Base-by-base conservation (phyloP, 352 stramenopile species). In the Phytophthora podocarpi region DNA sequence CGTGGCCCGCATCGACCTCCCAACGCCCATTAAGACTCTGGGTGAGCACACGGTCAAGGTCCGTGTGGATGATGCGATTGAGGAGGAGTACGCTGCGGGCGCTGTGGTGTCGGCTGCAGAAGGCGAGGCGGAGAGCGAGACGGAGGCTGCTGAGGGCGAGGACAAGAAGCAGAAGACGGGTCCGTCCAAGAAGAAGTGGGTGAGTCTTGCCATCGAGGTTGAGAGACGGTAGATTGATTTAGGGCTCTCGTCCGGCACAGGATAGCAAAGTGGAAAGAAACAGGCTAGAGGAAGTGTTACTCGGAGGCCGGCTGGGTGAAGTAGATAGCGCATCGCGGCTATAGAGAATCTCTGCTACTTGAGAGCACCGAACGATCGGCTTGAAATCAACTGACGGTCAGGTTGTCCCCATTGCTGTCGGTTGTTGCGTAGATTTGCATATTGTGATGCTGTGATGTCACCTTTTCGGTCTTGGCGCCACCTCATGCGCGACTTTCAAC, bases 21-120 rank as follows among this genome's bases (percentile, higher is more conserved):
- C 83, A 10, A 70, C 72, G 6, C 81, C 82, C 18, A 87, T 95
- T 70, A 95, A 92, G 81, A 91, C 81, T 30, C 71, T 91, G 11
- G 86, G 86, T 54, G 74, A 80, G 50, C 86, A 95, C 79, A 79
- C 73, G 32, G 72, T 95, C 24, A 92, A 93, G 75, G 73, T 95
- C 28, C 86, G 86, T 40, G 84, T 95, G 49, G 86, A 95, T 48
- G 81, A 93, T 58, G 74, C 77, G 5, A 71, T 93, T 42, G 84
- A 87, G 51, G 80, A 82, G 23, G 83, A 95, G 51, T 82, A 87
- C 40, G 81, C 74, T 15, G 67, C 78, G 36, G 61, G 63, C 13
- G 40, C 60, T n/a, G 67, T 69, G 26, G 36, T 64, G 21, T 59
- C 58, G 23, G 53, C 40, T 23, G 40, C 62, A 12, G 67, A 73